Evolutionary conservation across 208 protist species (phyloP), one percentile per base, ranked within the genome.

Genomic region (Trypanosoma grayi): DNA sequence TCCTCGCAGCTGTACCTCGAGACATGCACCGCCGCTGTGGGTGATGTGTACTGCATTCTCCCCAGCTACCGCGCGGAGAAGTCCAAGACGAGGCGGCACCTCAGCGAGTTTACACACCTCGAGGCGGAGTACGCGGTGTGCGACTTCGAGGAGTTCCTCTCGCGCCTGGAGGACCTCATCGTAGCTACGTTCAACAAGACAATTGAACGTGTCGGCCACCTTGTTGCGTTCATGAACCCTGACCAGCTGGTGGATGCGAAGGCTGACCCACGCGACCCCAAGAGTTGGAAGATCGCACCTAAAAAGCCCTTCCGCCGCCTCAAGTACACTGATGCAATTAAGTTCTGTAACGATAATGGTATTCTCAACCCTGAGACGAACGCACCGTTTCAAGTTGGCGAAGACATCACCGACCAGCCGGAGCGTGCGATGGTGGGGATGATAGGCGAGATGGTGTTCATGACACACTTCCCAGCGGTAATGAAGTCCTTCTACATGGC

Each of bases 401-500:
- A 99, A 57, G 98, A 99, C 69, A 99, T 99, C 70, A 92, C 98
- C 30, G 98, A 99, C 66, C 82, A 95, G 51, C 97, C 97, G 43
- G 98, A 99, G 81, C 83, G 98, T 43, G 79, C 86, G 22, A 99
- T 99, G 98, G 94, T 98, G 46, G 98, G 97, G 51, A 83, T 87
- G 59, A 97, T 99, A 24, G 94, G 96, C 43, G 83, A 97, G 63
- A 98, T 98, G 47, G 94, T 99, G 25, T 79, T 99, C 27, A 89
- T 99, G 91, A 98, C 78, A 10, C 75, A 98, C 46, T 99, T 99
- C 90, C 98, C 98, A 50, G 80, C 77, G 0, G 79, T 81, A 31
- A 98, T 99, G 85, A 99, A 99, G 77, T 90, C 98, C 27, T 99
- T 99, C 81, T 99, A 99, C 90, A 99, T 99, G 98, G 73, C 91